Percentiles rank a stretch among this genome's conserved stretches.
These are phyloP conservation scores for Achaetomiella virescens DNA, from an alignment of 495 filamentous ascomycete species.

Conservation along the genomic window DNA sequence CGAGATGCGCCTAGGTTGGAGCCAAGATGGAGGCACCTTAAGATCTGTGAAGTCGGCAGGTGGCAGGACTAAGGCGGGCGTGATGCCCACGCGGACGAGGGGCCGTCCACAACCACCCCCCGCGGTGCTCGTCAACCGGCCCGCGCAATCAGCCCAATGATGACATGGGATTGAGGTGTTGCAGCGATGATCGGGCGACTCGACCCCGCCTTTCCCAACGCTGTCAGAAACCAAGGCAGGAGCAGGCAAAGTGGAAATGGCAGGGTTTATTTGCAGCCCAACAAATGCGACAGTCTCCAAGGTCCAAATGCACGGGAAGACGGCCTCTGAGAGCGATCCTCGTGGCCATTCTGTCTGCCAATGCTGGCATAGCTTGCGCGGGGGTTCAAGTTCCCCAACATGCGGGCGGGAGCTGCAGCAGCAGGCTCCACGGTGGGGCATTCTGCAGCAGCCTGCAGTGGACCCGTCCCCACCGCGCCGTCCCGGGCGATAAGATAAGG, in stretches of 20 bases:
- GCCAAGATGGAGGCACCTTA: not conserved
- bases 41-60: too few relatives aligned
- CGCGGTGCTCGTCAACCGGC: not conserved
- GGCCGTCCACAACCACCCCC: not conserved
- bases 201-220: constrained; percentile 6
- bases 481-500: not conserved
- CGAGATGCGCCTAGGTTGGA: too few relatives aligned
- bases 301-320: not conserved
- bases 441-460: not conserved
- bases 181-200: constrained; percentile 4
- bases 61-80: too few relatives aligned
- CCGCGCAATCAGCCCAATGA: constrained; percentile 2
- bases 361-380: not conserved
- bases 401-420: not conserved
- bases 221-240: not conserved
- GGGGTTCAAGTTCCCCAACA: not conserved
- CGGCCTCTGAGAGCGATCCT: not conserved
- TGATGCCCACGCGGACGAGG: not conserved
- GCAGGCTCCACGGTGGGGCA: not conserved
- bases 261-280: too few relatives aligned
- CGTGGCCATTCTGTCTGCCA: not conserved
- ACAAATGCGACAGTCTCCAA: not conserved
- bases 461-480: not conserved
- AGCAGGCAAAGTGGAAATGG: too few relatives aligned
- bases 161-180: constrained; percentile 12